These are phyloP conservation scores for Kazachstania psychrophila DNA, from an alignment of 805 yeast species.

Conservation along the genomic window DNA sequence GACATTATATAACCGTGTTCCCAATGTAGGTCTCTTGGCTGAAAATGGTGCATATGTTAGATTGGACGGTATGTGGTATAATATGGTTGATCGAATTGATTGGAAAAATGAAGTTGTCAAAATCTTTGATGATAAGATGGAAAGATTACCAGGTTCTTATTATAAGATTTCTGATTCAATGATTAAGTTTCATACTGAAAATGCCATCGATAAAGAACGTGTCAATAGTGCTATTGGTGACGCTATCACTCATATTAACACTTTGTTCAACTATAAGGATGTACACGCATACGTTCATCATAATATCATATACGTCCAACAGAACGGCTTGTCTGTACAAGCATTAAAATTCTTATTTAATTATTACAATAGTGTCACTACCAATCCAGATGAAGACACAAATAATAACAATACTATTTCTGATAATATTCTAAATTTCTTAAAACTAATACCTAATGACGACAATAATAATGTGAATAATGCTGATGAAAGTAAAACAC, in stretches of 20 bases:
- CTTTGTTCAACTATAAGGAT: constrained; percentile 49
- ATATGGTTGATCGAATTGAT: constrained; percentile 46
- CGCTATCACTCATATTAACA: constrained; percentile 74
- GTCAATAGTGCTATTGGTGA: constrained; percentile 69
- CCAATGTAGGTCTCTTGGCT: constrained; percentile 73
- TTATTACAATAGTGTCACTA: constrained; percentile 25
- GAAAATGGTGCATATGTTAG: constrained; percentile 82
- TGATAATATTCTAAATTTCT: neutral
- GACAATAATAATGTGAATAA: neutral
- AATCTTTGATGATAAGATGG: constrained; percentile 37
- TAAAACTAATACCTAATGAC: neutral
- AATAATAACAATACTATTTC: neutral
- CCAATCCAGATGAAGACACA: constrained; percentile 4
- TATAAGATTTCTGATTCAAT: constrained; percentile 68
- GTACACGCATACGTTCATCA: constrained; percentile 72
- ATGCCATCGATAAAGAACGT: constrained; percentile 53
- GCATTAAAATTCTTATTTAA: constrained; percentile 47
- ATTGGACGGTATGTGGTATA: constrained; percentile 49
- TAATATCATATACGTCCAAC: constrained; percentile 62
- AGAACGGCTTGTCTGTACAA: constrained; percentile 45
- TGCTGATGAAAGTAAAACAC: constrained; percentile 7
- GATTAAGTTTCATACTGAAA: constrained; percentile 65
- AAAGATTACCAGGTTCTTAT: constrained; percentile 71
- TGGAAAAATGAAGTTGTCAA: constrained; percentile 31
- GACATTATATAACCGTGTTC: constrained; percentile 54